Evolutionary conservation across 2,329 filamentous ascomycete species (phyloP).

Genomic region (Lachnellula arida): DNA sequence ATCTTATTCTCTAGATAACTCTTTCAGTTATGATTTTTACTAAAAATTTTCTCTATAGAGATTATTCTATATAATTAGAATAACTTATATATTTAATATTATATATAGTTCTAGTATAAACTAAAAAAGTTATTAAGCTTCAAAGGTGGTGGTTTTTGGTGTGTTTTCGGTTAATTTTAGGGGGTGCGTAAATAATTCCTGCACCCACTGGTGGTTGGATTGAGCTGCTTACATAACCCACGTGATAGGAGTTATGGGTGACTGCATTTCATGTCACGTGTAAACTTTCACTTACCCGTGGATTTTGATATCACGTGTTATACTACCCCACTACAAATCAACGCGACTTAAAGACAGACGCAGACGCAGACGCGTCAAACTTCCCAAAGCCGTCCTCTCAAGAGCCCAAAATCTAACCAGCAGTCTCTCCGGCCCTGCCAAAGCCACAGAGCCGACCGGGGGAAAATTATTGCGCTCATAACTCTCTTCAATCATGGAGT

Average conservation of each 20-base stretch:
- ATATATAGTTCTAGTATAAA: not conserved
- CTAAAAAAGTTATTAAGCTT: not conserved
- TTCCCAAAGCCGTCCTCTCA: not conserved
- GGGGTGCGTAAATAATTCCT: not conserved
- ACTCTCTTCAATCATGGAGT: conserved; percentile 14
- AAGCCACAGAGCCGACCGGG: too few species aligned
- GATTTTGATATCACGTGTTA: not conserved
- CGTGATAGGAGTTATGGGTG: too few species aligned
- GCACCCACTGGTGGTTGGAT: not conserved
- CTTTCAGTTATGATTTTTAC: not conserved
- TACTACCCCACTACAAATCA: not conserved
- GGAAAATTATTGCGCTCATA: too few species aligned
- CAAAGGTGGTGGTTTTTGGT: not conserved
- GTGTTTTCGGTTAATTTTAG: not conserved
- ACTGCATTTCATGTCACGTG: too few species aligned
- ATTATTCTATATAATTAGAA: not conserved
- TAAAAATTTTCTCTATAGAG: not conserved
- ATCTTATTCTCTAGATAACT: not conserved
- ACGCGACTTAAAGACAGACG: not conserved
- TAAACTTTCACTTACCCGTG: too few species aligned
- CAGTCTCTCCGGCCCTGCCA: not conserved
- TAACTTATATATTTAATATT: not conserved
- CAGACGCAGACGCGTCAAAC: not conserved
- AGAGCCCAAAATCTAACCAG: not conserved
- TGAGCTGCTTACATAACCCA: too few species aligned